Evolutionary conservation across 2,329 filamentous ascomycete species (phyloP), one percentile per base, ranked within the genome.

Genomic region (Ascocoryne sarcoides): DNA sequence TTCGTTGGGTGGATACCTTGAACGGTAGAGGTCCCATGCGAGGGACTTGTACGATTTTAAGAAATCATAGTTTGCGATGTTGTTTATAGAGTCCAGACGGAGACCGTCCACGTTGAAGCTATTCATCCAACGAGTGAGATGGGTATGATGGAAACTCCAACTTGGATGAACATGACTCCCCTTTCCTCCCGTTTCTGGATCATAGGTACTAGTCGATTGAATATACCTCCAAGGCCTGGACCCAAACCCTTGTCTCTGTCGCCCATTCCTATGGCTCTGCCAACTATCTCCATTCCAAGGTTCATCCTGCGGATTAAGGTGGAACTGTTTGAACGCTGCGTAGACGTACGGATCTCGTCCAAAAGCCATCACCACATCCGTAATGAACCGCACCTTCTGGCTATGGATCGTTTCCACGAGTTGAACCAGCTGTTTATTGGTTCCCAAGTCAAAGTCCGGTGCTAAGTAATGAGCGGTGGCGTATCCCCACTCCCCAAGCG

Each of bases 301-400:
- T 18, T 44, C 41, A 9, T 38, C 37, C 2, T 31, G 39, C 16
- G 46, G 44, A 18, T 42, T 21, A 10, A 49, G 30, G 16, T 49
- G 44, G 18, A 49, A 49, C 23, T 44, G 46, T 16, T 43, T 23
- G 26, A 43, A 49, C 5, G 39, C 44, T 23, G 45, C 39, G 37
- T 49, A 49, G 3, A 35, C 35, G 42, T 49, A 49, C 4, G 46
- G 42, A 41, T 49, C 44, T 36, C 44, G 39, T 12, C 46, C 44
- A 18, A 49, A 49, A 10, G 46, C 43, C 46, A 49, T 49, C 10
- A 49, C 46, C 14, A 49, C 42, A 23, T 46, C 46, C 3, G 46
- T 49, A 32, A 49, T 46, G 18, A 49, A 46, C 2, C 46, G 39
- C 10, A 43, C 37, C 7, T 46, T 43, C 29, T 41, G 36, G 1